phyloP scores from a whole-genome alignment of 345 rosid genomes.

The Jatropha curcas region DNA sequence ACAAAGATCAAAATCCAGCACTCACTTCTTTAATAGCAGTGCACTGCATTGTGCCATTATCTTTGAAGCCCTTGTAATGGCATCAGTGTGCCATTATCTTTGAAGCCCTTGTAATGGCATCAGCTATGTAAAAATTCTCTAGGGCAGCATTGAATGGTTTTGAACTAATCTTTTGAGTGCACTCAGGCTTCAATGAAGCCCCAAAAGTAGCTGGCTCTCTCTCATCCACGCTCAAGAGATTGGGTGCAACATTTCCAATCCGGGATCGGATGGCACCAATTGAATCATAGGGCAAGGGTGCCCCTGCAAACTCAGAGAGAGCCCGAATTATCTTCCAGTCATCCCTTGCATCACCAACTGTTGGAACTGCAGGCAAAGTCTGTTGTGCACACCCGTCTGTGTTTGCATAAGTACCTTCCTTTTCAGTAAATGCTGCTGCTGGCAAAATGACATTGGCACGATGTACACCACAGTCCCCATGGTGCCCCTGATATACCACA shows the following conservation, averaged over 20 bases:
- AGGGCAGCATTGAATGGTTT: constrained; percentile 57
- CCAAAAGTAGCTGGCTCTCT: constrained; percentile 75
- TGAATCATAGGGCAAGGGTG: constrained; percentile 71
- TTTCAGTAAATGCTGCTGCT: constrained; percentile 87
- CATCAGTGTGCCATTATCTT: constrained; percentile 99
- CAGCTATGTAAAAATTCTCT: constrained; percentile 92
- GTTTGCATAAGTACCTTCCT: constrained; percentile 91
- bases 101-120: constrained; percentile 92
- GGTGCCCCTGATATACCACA: constrained; percentile 96
- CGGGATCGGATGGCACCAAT: constrained; percentile 62
- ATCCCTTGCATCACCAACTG: constrained; percentile 96
- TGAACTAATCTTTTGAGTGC: constrained; percentile 43
- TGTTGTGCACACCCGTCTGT: constrained; percentile 89
- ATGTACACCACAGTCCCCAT: constrained; percentile 81
- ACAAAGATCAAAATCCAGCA: constrained; percentile 21
- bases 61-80: constrained; percentile 96
- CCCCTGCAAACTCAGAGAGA: constrained; percentile 82
- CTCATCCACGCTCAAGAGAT: constrained; percentile 69
- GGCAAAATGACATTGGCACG: constrained; percentile 94
- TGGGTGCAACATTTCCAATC: constrained; percentile 83
- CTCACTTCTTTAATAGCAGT: constrained; percentile 71
- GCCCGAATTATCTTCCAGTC: constrained; percentile 98
- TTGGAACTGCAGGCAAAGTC: constrained; percentile 95
- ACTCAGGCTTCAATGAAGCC: constrained; percentile 59
- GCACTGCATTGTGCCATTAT: constrained; percentile 98